Evolutionary conservation across 2,329 filamentous ascomycete species (phyloP).

Genomic region (Fusarium tjaetaba): DNA sequence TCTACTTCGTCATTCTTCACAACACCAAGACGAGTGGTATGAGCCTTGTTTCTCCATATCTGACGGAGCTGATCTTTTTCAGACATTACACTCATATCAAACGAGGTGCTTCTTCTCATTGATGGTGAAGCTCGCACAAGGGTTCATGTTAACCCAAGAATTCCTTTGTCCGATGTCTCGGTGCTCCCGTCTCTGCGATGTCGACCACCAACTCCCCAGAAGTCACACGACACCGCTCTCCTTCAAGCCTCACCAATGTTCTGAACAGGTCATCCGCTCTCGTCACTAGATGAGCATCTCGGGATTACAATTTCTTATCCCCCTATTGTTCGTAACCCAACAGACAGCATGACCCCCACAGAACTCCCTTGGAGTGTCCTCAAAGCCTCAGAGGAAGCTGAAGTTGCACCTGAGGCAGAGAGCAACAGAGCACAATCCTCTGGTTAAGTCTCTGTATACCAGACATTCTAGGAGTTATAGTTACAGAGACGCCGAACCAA

Average conservation of each 20-base stretch:
- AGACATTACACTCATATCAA: background rate
- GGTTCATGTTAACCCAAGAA: no score
- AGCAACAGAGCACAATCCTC: background rate
- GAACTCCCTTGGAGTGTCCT: background rate
- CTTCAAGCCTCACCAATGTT: background rate
- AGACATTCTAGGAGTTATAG: background rate
- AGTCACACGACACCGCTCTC: background rate
- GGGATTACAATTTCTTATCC: background rate
- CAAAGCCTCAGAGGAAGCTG: background rate
- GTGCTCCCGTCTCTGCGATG: background rate
- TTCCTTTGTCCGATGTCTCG: rapidly evolving
- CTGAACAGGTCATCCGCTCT: rapidly evolving
- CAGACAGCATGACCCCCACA: background rate
- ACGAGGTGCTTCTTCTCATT: rapidly evolving
- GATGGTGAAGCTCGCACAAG: background rate
- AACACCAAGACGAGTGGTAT: background rate
- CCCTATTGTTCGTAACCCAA: background rate
- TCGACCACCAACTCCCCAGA: background rate
- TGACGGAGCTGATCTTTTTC: no score
- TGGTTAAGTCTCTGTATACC: background rate
- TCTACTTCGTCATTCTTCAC: background rate
- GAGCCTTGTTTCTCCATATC: rapidly evolving
- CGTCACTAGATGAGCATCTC: background rate
- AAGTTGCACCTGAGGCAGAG: background rate
- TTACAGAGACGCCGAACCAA: background rate